Evolutionary conservation across 305 asterid species (phyloP).

Genomic region (Coffea humblotiana): DNA sequence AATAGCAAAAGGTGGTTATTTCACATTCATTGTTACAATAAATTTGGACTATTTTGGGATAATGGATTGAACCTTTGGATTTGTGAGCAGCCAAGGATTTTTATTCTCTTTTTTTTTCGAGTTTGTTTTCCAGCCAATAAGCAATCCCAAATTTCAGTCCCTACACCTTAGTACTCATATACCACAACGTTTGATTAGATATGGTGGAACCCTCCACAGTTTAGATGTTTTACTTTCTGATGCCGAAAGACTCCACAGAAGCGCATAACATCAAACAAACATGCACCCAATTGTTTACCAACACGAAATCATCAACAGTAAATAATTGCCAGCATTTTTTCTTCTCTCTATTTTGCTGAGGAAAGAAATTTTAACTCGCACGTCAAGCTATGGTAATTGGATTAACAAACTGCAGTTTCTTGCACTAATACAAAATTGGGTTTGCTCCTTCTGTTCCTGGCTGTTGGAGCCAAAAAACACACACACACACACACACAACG

Average conservation of each 20-base stretch:
- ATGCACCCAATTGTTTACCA: neutral
- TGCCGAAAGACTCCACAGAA: neutral
- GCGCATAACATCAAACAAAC: neutral
- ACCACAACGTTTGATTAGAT: constrained; percentile 6
- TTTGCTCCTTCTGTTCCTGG: neutral
- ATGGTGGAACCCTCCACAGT: neutral
- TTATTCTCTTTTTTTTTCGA: neutral
- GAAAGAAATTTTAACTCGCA: neutral
- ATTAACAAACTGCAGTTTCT: neutral
- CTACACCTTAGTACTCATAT: neutral
- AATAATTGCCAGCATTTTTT: neutral
- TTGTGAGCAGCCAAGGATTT: neutral
- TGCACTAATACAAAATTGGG: neutral
- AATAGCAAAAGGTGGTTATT: neutral
- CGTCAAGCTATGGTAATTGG: neutral
- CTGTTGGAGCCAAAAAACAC: too few species aligned
- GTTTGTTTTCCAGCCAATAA: neutral
- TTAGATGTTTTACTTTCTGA: neutral
- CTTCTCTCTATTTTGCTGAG: neutral
- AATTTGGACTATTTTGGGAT: neutral
- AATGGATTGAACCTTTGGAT: neutral
- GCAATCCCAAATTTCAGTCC: neutral
- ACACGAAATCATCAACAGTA: neutral
- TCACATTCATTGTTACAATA: constrained; percentile 1
- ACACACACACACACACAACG: too few species aligned